Percentiles rank a stretch among this genome's conserved stretches.
phyloP scores from a whole-genome alignment of 768 basidiomycete species.

The Psilocybe sp. region DNA sequence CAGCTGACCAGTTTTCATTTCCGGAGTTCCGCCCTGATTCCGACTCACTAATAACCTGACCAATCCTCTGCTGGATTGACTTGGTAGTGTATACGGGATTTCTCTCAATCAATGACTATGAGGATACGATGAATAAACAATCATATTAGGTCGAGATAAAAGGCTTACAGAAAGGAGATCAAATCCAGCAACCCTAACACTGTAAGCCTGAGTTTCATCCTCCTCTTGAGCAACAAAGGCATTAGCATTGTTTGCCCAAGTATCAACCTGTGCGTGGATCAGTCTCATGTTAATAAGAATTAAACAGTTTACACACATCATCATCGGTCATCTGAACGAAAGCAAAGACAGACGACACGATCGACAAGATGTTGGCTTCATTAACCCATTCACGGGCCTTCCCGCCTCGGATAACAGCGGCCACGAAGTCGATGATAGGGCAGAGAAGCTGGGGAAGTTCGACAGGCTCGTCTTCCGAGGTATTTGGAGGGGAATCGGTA shows the following conservation, averaged over 20 bases:
- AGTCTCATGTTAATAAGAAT: background rate
- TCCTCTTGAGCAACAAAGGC: constrained; percentile 94
- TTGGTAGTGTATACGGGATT: constrained; percentile 46
- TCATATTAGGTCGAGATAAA: background rate
- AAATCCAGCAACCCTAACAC: constrained; percentile 79
- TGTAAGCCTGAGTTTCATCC: constrained; percentile 82
- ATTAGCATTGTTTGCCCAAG: constrained; percentile 87
- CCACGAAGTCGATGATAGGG: constrained; percentile 79
- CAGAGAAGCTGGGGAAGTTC: constrained; percentile 77
- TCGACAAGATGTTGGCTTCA: constrained; percentile 41
- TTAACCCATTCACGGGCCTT: constrained; percentile 66
- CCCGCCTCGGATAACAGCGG: constrained; percentile 61
- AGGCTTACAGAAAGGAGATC: constrained; percentile 71
- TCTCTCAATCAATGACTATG: constrained; percentile 58
- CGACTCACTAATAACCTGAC: constrained; percentile 56
- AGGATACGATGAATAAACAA: background rate
- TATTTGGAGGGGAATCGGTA: constrained; percentile 51
- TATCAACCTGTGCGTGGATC: constrained; percentile 64
- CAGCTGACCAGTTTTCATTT: constrained; percentile 55
- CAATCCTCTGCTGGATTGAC: constrained; percentile 52
- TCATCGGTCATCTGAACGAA: constrained; percentile 88
- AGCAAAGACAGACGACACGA: constrained; percentile 58
- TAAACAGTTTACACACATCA: constrained; percentile 53
- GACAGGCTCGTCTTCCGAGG: constrained; percentile 74
- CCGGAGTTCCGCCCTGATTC: constrained; percentile 53